A percentile compares a stretch with the other conserved stretches of the same genome.
Conservation (phyloP, 768 basidiomycete genomes). For the Mycena chlorophos region DNA sequence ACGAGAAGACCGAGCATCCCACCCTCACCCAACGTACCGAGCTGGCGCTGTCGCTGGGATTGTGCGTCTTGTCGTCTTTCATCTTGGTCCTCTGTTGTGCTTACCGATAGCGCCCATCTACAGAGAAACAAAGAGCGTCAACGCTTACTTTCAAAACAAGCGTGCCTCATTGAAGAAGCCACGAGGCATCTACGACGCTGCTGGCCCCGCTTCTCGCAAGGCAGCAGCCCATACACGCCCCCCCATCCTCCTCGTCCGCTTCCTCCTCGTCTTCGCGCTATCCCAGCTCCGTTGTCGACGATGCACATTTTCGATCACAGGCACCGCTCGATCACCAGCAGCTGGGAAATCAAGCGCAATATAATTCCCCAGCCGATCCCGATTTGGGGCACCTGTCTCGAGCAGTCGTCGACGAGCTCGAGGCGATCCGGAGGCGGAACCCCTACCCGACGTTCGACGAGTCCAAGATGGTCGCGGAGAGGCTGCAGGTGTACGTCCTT, state of each 20-base stretch:
- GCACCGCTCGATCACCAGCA: constrained; percentile 19
- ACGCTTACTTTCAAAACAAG: constrained; percentile 88
- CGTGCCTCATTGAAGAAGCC: constrained; percentile 80
- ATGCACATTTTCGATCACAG: constrained; percentile 10
- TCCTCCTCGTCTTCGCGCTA: neutral
- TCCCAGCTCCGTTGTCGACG: constrained; percentile 10
- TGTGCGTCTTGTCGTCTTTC: constrained; percentile 50
- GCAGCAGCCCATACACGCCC: constrained; percentile 31
- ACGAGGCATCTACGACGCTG: constrained; percentile 24
- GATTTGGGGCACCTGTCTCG: constrained; percentile 30
- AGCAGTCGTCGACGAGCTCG: constrained; percentile 69
- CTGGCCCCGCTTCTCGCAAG: neutral
- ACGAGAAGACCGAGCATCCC: constrained; percentile 75
- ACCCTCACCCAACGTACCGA: constrained; percentile 64
- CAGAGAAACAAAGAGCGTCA: constrained; percentile 84
- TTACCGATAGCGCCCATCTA: constrained; percentile 15
- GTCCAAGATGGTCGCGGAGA: constrained; percentile 61
- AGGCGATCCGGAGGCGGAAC: constrained; percentile 61
- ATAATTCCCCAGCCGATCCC: constrained; percentile 2
- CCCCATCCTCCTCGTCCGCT: neutral
- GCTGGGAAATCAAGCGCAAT: constrained; percentile 5
- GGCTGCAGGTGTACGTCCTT: constrained; percentile 72
- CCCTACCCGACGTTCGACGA: constrained; percentile 71
- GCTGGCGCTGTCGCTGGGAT: constrained; percentile 71
- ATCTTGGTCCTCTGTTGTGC: constrained; percentile 11